Base-by-base conservation (phyloP, 305 asterid species). In the Fraxinus paxiana region DNA sequence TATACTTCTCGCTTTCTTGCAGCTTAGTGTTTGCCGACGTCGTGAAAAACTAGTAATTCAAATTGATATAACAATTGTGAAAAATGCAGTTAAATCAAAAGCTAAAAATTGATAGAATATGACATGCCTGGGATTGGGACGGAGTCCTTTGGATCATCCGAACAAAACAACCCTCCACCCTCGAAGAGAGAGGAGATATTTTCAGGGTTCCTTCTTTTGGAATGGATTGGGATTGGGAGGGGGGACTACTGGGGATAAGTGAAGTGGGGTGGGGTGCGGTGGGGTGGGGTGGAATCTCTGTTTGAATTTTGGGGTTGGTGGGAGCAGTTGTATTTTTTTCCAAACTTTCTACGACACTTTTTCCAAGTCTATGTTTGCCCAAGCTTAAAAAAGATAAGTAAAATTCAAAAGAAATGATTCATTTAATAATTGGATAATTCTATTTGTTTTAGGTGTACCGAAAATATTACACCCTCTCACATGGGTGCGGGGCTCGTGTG, bases 101-200 rank as follows among this genome's bases (percentile, higher is more conserved):
- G 61, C 51, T 33, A 18, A 24, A 77, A 69, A 74, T 80, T 24
- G 22, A 34, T 70, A 71, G 82, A 83, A 35, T 79, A 84, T 75
- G 89, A 84, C 81, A 18, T 71, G 80, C 86, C 91, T 84, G 87
- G 61, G 86, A 33, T 83, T 81, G 86, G 86, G 81, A 54, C 88
- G 90, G 88, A 65, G 90, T 61, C 75, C 83, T 85, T 84, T 83
- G 90, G 90, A 81, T 77, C 92, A 82, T 89, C 84, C 72, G 84
- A 67, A 46, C 59, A 18, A 63, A 43, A 43, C 54, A 43, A 46
- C 6, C 69, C 70, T 24, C 77, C 72, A 12, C 54, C 34, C 77
- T 35, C 73, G 26, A 34, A 65, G 63, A 69, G n/a, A 48, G 77
- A 65, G 1, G 10, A 59, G 83, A 83, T 85, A 85, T 79, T 87